Evolutionary conservation across 2,329 filamentous ascomycete genomes (phyloP), one percentile per base, ranked within the genome.

Genomic region (Trichoderma arundinaceum): DNA sequence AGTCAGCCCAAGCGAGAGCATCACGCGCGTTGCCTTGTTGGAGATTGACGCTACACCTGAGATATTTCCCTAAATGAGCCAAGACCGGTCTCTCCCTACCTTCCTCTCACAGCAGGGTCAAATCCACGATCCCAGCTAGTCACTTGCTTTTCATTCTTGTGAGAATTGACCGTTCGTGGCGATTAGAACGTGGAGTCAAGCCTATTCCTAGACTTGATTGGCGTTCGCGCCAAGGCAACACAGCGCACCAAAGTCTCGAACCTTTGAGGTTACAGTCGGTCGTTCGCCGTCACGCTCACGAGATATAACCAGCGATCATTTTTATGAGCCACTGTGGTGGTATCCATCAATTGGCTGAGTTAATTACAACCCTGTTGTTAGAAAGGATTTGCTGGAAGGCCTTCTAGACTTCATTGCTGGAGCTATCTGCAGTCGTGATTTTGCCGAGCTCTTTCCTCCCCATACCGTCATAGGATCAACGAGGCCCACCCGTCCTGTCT

Each of bases 401-500:
- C 51, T 54, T 56, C 22, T 28, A 66, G 43, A 33, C 19, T 41
- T 58, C 32, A 22, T 12, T 38, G 19, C 41, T 32, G 39, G 5
- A 35, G 43, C 28, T 19, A 38, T 46, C 15, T 28, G 43, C 56
- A 49, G 41, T 38, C 43, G 57, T 49, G 46, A 13, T 33, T 53
- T 43, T 35, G 49, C 49, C 57, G 44, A 66, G 49, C 39, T 48
- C 43, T 12, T 22, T 49, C 51, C 9, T 35, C 12, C 28, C 43
- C 44, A 61, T 35, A 61, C 49, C 64, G 58, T 66, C 56, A 61
- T 61, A 66, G 17, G 57, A 53, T 66, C 57, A 56, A 35, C 64
- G 19, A 39, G 64, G 41, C 57, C 64, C 64, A 61, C 57, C 51
- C 64, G n/a, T 15, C 22, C 12, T 43, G 48, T 58, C 54, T 60